phyloP scores from a whole-genome alignment of 2,329 filamentous ascomycete genomes.

The Talaromyces marneffei region DNA sequence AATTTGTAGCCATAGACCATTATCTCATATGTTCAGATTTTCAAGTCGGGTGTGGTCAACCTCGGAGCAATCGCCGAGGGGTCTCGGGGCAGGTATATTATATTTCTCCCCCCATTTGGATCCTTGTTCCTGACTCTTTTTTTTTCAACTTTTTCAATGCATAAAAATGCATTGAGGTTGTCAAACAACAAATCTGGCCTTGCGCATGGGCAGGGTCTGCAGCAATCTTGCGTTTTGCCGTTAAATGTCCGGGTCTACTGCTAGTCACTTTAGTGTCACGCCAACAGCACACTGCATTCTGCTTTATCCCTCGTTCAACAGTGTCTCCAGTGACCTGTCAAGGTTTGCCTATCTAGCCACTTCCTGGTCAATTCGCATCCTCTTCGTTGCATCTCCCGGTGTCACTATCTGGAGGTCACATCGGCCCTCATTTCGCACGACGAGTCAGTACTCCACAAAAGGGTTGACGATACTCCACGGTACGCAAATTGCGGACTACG shows the following conservation, averaged over 20 bases:
- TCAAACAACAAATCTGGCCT: not conserved
- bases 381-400: not conserved
- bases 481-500: not conserved
- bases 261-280: not conserved
- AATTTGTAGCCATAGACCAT: slow-evolving; percentile 14
- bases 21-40: not conserved
- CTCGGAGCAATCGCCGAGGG: not conserved
- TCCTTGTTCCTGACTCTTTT: not conserved
- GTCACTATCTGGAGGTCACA: not conserved
- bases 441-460: not conserved
- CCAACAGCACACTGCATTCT: not conserved
- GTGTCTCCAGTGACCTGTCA: not conserved
- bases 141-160: not conserved
- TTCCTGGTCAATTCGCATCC: not conserved
- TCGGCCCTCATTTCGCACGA: not conserved
- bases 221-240: slow-evolving; percentile 1
- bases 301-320: not conserved
- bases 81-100: not conserved
- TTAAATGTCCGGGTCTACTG: slow-evolving; percentile 8
- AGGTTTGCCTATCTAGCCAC: not conserved
- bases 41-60: too few species aligned
- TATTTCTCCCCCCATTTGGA: not conserved
- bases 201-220: not conserved
- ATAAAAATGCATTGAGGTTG: not conserved
- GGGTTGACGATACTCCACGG: not conserved